These are phyloP conservation scores for Hypericum androsaemum DNA, from an alignment of 345 rosid genomes.

Conservation along the genomic window DNA sequence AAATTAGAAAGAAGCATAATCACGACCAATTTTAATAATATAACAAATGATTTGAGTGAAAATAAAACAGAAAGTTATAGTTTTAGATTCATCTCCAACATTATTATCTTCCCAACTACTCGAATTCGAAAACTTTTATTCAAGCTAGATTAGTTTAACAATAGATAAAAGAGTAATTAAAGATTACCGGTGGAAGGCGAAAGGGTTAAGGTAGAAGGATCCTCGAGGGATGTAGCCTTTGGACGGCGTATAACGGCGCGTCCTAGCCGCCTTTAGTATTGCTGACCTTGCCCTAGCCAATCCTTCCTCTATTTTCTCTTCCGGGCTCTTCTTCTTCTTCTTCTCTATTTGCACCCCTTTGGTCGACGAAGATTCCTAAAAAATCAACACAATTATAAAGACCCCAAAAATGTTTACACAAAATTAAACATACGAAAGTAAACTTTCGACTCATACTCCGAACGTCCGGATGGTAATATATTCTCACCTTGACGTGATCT, in stretches of 20 bases:
- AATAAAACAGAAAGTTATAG: not conserved
- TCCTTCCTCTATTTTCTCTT: conserved; percentile 38
- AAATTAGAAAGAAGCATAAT: too few species aligned
- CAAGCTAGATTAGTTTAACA: too few species aligned
- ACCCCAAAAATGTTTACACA: too few species aligned
- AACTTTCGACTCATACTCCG: too few species aligned
- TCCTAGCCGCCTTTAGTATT: conserved; percentile 34
- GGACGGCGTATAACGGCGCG: conserved; percentile 14
- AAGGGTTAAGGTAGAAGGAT: conserved; percentile 43
- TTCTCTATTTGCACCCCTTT: conserved; percentile 26
- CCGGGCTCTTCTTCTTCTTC: conserved; percentile 21
- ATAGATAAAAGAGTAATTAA: not conserved
- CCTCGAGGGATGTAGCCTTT: conserved; percentile 13
- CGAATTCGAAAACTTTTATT: too few species aligned
- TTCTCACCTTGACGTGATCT: too few species aligned
- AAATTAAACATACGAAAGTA: too few species aligned
- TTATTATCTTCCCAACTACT: too few species aligned
- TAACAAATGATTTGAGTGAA: not conserved
- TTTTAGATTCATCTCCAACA: not conserved
- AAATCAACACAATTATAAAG: not conserved
- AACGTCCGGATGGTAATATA: too few species aligned
- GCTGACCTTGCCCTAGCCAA: conserved; percentile 57
- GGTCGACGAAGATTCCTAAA: not conserved
- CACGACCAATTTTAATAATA: not conserved
- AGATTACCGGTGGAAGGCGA: conserved; percentile 51